Percentiles rank a stretch among this genome's conserved stretches.
phyloP scores from a whole-genome alignment of 176 grass and related monocot species.

The Hsuehochloa calcarea region DNA sequence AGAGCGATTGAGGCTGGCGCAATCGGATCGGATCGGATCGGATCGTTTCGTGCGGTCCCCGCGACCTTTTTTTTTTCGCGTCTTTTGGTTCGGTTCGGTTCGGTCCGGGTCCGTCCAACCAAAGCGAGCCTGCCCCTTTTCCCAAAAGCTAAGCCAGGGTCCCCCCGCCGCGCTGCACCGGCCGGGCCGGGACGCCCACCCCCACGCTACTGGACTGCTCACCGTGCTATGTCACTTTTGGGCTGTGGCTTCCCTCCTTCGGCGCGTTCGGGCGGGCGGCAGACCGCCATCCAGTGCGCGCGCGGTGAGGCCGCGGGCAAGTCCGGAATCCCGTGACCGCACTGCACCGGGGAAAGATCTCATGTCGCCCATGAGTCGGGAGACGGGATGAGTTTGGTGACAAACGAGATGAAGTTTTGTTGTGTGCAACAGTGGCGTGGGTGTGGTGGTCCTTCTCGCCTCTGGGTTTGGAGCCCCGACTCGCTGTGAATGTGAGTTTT shows the following conservation, averaged over 20 bases:
- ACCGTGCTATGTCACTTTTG: not conserved
- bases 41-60: not conserved
- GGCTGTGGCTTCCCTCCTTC: not conserved
- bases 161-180: not conserved
- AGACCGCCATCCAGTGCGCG: not conserved
- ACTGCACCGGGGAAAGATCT: not conserved
- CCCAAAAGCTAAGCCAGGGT: not conserved
- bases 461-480: not conserved
- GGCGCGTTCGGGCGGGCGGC: no score
- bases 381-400: not conserved
- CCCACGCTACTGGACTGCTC: not conserved
- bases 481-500: no score
- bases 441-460: conserved; percentile 27
- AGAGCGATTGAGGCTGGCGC: not conserved
- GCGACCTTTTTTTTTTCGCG: no score
- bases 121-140: not conserved
- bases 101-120: no score
- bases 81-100: no score
- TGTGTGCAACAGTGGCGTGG: not conserved
- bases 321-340: not conserved
- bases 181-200: not conserved
- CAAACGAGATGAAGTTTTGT: not conserved
- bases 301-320: not conserved
- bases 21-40: not conserved
- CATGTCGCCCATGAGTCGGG: not conserved